Evolutionary conservation across 2,329 filamentous ascomycete species (phyloP).

Genomic region (Aureobasidium subglaciale): DNA sequence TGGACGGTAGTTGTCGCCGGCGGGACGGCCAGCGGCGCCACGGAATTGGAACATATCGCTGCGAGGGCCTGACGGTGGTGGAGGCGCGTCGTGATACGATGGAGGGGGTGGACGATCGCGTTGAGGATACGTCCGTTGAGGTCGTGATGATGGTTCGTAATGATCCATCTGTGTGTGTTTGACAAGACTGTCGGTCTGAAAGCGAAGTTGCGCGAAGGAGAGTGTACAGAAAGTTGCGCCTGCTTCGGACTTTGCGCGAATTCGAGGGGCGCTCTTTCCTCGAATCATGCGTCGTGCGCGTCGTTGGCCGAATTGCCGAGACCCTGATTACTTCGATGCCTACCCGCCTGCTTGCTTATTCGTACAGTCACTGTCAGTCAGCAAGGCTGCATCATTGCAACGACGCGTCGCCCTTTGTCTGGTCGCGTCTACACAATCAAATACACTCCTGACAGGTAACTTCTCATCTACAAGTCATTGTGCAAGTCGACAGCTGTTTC

Average conservation of each 20-base stretch:
- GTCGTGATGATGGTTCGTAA: slow-evolving; percentile 10
- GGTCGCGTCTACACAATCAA: too few relatives aligned
- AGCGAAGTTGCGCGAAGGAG: neutral
- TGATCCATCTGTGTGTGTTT: slow-evolving; percentile 2
- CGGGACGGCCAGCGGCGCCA: slow-evolving; percentile 2
- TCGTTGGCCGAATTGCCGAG: slow-evolving; percentile 7
- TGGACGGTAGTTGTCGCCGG: slow-evolving; percentile 14
- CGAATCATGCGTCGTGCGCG: neutral
- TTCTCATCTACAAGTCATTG: too few relatives aligned
- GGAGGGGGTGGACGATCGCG: slow-evolving; percentile 13
- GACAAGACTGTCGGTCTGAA: neutral
- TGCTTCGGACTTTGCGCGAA: slow-evolving; percentile 1
- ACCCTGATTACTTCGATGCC: neutral
- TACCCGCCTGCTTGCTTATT: neutral
- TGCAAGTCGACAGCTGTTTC: too few relatives aligned
- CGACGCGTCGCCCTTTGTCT: too few relatives aligned
- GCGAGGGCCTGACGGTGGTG: slow-evolving; percentile 2
- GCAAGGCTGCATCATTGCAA: slow-evolving; percentile 1
- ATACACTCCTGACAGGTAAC: too few relatives aligned
- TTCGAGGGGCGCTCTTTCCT: slow-evolving; percentile 7
- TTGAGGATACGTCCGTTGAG: neutral
- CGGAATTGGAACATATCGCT: slow-evolving; percentile 18
- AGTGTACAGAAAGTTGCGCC: neutral
- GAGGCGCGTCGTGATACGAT: slow-evolving; percentile 7
- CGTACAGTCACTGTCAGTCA: neutral